Conservation (phyloP, 148 eudicot species). For the Rhododendron molle region DNA sequence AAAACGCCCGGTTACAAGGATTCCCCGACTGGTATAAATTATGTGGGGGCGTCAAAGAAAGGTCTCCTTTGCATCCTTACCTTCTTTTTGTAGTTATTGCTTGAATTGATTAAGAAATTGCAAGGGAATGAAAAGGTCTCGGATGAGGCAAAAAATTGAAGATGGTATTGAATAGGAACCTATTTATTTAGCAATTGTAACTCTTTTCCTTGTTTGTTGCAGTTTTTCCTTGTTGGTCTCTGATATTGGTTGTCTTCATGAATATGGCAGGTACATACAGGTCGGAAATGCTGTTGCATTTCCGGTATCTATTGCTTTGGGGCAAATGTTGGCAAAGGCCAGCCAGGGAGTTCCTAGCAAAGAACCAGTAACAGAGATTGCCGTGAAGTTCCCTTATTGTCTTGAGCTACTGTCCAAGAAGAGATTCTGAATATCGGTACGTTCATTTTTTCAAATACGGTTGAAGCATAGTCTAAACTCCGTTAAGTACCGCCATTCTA, state of each 20-base stretch:
- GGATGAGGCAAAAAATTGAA: not conserved
- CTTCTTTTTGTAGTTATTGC: not conserved
- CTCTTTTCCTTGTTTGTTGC: not conserved
- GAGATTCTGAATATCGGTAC: not conserved
- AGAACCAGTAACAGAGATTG: constrained; percentile 24
- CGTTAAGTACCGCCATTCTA: too few species aligned
- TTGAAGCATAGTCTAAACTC: too few species aligned
- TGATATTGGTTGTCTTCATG: not conserved
- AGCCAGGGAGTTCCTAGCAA: constrained; percentile 22
- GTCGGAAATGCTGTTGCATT: constrained; percentile 58
- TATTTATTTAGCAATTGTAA: not conserved
- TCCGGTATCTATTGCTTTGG: constrained; percentile 45
- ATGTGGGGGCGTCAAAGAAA: constrained; percentile 31
- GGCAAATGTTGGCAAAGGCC: constrained; percentile 31
- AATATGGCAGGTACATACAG: constrained; percentile 39
- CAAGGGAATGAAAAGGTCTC: not conserved
- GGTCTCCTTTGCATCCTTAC: constrained; percentile 11
- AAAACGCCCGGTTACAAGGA: constrained; percentile 51
- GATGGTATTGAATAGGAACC: not conserved
- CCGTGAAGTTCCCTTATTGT: constrained; percentile 28
- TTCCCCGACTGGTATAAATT: constrained; percentile 46
- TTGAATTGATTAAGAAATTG: not conserved
- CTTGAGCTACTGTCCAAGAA: not conserved
- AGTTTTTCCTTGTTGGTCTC: not conserved
- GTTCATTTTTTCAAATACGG: not conserved